These are phyloP conservation scores for Aspergillus ustus DNA, from an alignment of 2,329 filamentous ascomycete species.

Conservation along the genomic window DNA sequence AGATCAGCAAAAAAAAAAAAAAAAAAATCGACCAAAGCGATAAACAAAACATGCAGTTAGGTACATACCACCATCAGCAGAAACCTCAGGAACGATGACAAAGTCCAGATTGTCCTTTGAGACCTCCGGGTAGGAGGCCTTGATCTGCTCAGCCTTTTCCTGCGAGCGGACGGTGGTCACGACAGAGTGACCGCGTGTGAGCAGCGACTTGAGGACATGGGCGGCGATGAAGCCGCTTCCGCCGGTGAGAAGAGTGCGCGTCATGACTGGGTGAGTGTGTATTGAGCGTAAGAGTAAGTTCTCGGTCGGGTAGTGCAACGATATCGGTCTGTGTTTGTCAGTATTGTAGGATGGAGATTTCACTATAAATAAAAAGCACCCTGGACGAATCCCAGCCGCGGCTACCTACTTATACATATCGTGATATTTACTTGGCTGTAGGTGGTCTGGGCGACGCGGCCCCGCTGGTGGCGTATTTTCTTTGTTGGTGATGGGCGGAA, in stretches of 20 bases:
- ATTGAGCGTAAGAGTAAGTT: too few species aligned
- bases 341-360: neutral
- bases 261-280: too few species aligned
- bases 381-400: neutral
- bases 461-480: neutral
- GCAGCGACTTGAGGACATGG: neutral
- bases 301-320: too few species aligned
- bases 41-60: neutral
- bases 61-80: neutral
- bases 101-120: neutral
- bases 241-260: constrained; percentile 3
- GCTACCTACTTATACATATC: neutral
- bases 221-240: constrained; percentile 6
- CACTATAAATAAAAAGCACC: neutral
- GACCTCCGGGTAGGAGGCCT: neutral
- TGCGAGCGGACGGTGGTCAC: constrained; percentile 7
- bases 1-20: neutral
- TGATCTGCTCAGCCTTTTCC: constrained; percentile 7
- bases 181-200: constrained; percentile 3
- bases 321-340: neutral
- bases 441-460: neutral
- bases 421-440: neutral
- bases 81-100: constrained; percentile 2
- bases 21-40: neutral
- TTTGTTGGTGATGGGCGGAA: neutral